Conservation (phyloP, 1,139 yeast species). For the Saccharomyces pastorianus region DNA sequence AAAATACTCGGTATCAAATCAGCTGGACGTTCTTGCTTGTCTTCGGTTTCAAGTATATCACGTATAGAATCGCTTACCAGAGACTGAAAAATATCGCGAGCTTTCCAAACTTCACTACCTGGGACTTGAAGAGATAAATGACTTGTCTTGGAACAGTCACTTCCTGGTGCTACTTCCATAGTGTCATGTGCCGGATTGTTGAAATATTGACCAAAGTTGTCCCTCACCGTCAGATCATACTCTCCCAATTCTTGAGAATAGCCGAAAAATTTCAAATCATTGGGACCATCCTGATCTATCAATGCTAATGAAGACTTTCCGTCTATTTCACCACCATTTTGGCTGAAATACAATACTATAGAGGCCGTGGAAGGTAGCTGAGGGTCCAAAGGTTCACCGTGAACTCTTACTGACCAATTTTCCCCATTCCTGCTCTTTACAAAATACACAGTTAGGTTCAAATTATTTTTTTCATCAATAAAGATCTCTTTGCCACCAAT, state of each 20-base stretch:
- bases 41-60: slow-evolving; percentile 34
- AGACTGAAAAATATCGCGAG: slow-evolving; percentile 65
- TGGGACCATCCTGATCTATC: slow-evolving; percentile 32
- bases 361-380: slow-evolving; percentile 47
- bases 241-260: slow-evolving; percentile 48
- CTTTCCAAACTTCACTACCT: slow-evolving; percentile 68
- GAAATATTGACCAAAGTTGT: slow-evolving; percentile 43
- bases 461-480: slow-evolving; percentile 54
- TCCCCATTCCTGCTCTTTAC: slow-evolving; percentile 62
- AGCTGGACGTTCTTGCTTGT: not conserved
- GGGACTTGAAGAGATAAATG: slow-evolving; percentile 68
- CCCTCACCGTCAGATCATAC: slow-evolving; percentile 44
- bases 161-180: slow-evolving; percentile 30
- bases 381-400: slow-evolving; percentile 52
- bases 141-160: slow-evolving; percentile 51
- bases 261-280: slow-evolving; percentile 43
- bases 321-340: slow-evolving; percentile 45
- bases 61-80: slow-evolving; percentile 60
- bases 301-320: slow-evolving; percentile 40
- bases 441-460: slow-evolving; percentile 62
- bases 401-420: slow-evolving; percentile 68
- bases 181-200: slow-evolving; percentile 21
- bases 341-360: slow-evolving; percentile 59
- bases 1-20: slow-evolving; percentile 36
- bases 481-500: slow-evolving; percentile 77